These are phyloP conservation scores for Suhomyces tanzawaensis DNA, from an alignment of 805 yeast species.

Conservation along the genomic window DNA sequence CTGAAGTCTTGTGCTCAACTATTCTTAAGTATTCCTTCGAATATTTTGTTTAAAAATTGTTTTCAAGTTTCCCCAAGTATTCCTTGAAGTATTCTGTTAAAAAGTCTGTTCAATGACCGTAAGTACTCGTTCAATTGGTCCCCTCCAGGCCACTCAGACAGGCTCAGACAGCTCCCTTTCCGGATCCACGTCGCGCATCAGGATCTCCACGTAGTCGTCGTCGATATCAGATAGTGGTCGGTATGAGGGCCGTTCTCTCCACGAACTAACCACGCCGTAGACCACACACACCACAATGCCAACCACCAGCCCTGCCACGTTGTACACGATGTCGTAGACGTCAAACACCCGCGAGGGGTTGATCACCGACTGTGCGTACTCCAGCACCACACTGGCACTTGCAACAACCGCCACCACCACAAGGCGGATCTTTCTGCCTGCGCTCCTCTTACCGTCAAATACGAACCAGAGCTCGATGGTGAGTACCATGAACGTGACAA, in stretches of 20 bases:
- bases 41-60: too few relatives aligned
- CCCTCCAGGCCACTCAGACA: too few relatives aligned
- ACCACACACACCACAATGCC: slow-evolving; percentile 20
- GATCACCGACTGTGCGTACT: slow-evolving; percentile 45
- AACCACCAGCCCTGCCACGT: slow-evolving; percentile 29
- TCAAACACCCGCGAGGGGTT: slow-evolving; percentile 51
- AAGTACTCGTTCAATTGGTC: too few relatives aligned
- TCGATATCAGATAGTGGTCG: slow-evolving; percentile 7
- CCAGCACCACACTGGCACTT: slow-evolving; percentile 49
- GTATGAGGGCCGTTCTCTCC: background rate
- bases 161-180: too few relatives aligned
- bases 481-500: slow-evolving; percentile 43
- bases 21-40: too few relatives aligned
- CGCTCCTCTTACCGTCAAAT: slow-evolving; percentile 30
- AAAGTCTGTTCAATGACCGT: too few relatives aligned
- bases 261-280: background rate
- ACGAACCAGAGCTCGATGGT: slow-evolving; percentile 49
- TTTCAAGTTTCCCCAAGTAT: too few relatives aligned
- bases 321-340: slow-evolving; percentile 40
- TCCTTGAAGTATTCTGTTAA: too few relatives aligned
- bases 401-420: slow-evolving; percentile 23
- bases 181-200: slow-evolving; percentile 16
- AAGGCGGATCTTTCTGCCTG: slow-evolving; percentile 16
- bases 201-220: slow-evolving; percentile 20
- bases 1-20: too few relatives aligned